Evolutionary conservation across 2,329 filamentous ascomycete species (phyloP).

Genomic region (Coniochaeta sp.): DNA sequence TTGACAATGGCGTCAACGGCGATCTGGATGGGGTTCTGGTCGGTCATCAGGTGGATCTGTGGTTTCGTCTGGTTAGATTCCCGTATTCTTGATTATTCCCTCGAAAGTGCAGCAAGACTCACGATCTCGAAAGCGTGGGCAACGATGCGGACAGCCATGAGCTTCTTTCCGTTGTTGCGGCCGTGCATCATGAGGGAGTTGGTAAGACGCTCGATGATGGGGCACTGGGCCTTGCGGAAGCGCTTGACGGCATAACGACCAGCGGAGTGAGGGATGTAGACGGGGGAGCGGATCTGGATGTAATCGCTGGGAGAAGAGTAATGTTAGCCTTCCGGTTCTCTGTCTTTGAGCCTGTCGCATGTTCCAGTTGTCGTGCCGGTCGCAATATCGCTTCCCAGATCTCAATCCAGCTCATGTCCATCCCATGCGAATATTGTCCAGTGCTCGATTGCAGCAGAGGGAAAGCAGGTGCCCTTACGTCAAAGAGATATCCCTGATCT

Average conservation of each 20-base stretch:
- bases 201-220: slow-evolving; percentile 99
- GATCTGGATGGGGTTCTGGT: slow-evolving; percentile 99
- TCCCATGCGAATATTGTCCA: slow-evolving; percentile 8
- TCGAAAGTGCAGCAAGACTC: slow-evolving; percentile 22
- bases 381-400: not conserved
- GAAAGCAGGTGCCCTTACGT: slow-evolving; percentile 63
- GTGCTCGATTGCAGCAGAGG: not conserved
- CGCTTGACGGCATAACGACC: slow-evolving; percentile 98
- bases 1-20: slow-evolving; percentile 99
- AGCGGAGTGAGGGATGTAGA: slow-evolving; percentile 98
- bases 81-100: slow-evolving; percentile 7
- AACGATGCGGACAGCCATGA: slow-evolving; percentile 99
- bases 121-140: slow-evolving; percentile 99
- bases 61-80: not conserved
- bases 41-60: slow-evolving; percentile 99
- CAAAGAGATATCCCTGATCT: slow-evolving; percentile 99
- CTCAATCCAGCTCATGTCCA: not conserved
- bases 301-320: slow-evolving; percentile 67
- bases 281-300: slow-evolving; percentile 97
- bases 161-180: slow-evolving; percentile 99
- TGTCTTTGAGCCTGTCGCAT: not conserved
- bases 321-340: slow-evolving; percentile 24
- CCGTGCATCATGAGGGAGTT: slow-evolving; percentile 99
- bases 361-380: not conserved
- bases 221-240: slow-evolving; percentile 99